These are phyloP conservation scores for Rhodosporidiobolus odoratus DNA, from an alignment of 768 basidiomycete species.

Conservation along the genomic window DNA sequence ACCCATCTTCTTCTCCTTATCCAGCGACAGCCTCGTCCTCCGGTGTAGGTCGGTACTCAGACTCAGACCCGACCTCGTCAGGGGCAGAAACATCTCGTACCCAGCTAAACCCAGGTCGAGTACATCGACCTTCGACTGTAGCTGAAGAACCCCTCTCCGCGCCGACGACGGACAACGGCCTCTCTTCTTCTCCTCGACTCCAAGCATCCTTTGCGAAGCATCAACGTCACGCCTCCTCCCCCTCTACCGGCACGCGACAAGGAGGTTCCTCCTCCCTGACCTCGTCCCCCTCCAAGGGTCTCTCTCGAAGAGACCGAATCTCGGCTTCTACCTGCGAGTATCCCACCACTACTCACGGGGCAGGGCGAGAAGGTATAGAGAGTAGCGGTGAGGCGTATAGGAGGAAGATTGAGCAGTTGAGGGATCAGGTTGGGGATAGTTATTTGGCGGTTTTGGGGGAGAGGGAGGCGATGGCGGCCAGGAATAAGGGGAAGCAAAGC, in stretches of 20 bases:
- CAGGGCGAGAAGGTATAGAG: constrained; percentile 41
- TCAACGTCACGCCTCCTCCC: constrained; percentile 15
- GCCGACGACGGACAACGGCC: background rate
- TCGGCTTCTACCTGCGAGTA: constrained; percentile 64
- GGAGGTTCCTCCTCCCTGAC: constrained; percentile 17
- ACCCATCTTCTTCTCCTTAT: constrained; percentile 38
- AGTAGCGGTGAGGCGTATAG: constrained; percentile 64
- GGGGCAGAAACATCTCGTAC: background rate
- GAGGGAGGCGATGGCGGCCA: constrained; percentile 45
- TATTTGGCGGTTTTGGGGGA: constrained; percentile 82
- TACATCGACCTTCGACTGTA: background rate
- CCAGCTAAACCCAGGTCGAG: background rate
- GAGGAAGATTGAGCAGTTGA: constrained; percentile 69
- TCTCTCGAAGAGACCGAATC: constrained; percentile 50
- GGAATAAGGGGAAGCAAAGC: background rate
- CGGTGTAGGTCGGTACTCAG: background rate
- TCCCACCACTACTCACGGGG: constrained; percentile 37
- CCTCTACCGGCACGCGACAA: background rate
- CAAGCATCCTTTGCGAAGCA: background rate
- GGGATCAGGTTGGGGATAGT: constrained; percentile 80
- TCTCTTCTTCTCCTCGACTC: background rate
- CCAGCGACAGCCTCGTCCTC: background rate
- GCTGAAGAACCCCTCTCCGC: background rate
- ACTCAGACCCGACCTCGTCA: background rate
- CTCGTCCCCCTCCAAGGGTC: constrained; percentile 47